Evolutionary conservation across 1,139 yeast genomes (phyloP).

Genomic region (Blastobotrys niveus): DNA sequence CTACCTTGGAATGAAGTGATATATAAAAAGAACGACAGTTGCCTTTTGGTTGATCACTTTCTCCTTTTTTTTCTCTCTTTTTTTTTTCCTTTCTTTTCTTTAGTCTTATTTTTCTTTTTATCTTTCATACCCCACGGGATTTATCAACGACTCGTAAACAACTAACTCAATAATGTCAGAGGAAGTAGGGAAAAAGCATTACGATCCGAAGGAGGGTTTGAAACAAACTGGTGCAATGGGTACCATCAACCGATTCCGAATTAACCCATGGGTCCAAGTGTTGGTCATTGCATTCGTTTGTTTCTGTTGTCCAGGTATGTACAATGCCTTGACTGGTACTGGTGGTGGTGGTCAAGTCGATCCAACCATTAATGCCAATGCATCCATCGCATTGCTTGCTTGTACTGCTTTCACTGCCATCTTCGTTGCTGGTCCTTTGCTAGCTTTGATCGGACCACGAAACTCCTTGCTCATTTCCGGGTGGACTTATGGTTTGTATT

Average conservation of each 20-base stretch:
- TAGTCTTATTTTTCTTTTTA: not conserved
- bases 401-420: constrained; percentile 47
- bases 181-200: not conserved
- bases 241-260: constrained; percentile 10
- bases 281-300: constrained; percentile 29
- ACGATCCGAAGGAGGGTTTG: constrained; percentile 11
- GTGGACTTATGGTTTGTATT: constrained; percentile 51
- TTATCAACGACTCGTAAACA: not conserved
- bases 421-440: constrained; percentile 54
- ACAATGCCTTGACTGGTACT: constrained; percentile 50
- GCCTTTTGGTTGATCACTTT: too few relatives aligned
- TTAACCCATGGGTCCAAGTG: constrained; percentile 27
- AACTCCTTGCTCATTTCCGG: constrained; percentile 50
- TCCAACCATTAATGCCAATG: constrained; percentile 39
- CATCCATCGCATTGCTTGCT: constrained; percentile 43
- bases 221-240: constrained; percentile 13
- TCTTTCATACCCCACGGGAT: not conserved
- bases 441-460: constrained; percentile 49
- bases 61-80: too few relatives aligned
- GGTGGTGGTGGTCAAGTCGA: constrained; percentile 48
- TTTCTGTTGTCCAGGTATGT: constrained; percentile 45
- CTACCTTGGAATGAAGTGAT: too few relatives aligned
- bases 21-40: too few relatives aligned
- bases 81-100: not conserved
- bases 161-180: not conserved